phyloP scores from a whole-genome alignment of 306 rosid genomes.

The Vigna trinervia region DNA sequence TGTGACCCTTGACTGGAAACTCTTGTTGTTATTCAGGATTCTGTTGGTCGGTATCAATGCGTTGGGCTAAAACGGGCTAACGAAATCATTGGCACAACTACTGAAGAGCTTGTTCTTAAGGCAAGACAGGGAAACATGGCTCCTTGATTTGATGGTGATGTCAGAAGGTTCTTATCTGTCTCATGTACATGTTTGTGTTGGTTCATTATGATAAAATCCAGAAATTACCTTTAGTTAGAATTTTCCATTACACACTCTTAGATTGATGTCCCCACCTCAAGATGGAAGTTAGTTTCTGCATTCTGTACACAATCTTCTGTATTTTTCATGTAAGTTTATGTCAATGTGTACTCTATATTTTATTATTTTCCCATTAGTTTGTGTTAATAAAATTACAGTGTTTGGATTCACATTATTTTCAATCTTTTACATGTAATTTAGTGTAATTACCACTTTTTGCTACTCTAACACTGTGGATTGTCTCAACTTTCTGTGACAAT shows the following conservation, averaged over 20 bases:
- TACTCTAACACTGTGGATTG: neutral
- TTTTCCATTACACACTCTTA: slow-evolving; percentile 18
- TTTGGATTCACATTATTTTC: slow-evolving; percentile 16
- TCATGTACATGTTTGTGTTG: slow-evolving; percentile 38
- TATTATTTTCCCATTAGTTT: slow-evolving; percentile 11
- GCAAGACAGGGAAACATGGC: slow-evolving; percentile 59
- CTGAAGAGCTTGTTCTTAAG: slow-evolving; percentile 87
- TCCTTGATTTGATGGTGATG: slow-evolving; percentile 45
- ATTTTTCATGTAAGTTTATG: slow-evolving; percentile 23
- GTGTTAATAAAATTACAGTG: slow-evolving; percentile 29
- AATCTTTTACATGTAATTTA: neutral
- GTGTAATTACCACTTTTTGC: neutral
- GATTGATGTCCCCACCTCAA: slow-evolving; percentile 1
- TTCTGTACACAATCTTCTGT: slow-evolving; percentile 1
- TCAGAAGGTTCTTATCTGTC: slow-evolving; percentile 36
- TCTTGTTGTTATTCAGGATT: slow-evolving; percentile 64
- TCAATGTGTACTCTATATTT: slow-evolving; percentile 1
- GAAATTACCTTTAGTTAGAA: slow-evolving; percentile 33
- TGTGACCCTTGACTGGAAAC: slow-evolving; percentile 16
- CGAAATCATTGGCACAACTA: slow-evolving; percentile 91
- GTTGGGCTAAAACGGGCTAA: slow-evolving; percentile 90
- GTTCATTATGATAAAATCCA: slow-evolving; percentile 17
- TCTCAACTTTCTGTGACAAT: neutral
- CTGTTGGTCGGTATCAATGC: slow-evolving; percentile 76
- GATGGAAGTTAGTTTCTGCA: slow-evolving; percentile 36